phyloP scores from a whole-genome alignment of 768 basidiomycete species.

The Tulasnella sp. region DNA sequence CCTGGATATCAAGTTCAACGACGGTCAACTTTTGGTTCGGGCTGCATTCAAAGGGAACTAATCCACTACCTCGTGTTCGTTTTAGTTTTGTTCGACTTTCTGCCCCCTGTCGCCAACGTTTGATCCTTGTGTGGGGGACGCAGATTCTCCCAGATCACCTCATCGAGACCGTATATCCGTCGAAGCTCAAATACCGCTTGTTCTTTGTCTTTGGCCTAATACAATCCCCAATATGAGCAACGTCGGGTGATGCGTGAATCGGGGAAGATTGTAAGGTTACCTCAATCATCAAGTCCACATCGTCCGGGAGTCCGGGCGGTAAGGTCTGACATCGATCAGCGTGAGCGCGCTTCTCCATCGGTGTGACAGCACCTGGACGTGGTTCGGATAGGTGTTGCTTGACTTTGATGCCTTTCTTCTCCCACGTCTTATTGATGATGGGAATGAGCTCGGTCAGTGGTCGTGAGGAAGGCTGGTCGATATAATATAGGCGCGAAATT shows the following conservation, averaged over 20 bases:
- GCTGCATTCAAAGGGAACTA: neutral
- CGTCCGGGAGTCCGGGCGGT: conserved; percentile 52
- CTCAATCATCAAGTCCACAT: conserved; percentile 87
- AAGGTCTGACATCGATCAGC: conserved; percentile 67
- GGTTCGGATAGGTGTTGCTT: conserved; percentile 91
- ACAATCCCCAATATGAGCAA: neutral
- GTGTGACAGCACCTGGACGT: conserved; percentile 67
- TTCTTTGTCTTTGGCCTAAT: conserved; percentile 75
- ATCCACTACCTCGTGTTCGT: too few species aligned
- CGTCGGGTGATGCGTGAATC: neutral
- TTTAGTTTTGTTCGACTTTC: conserved; percentile 29
- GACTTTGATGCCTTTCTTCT: conserved; percentile 63
- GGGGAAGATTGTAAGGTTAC: conserved; percentile 15
- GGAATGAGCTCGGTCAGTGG: conserved; percentile 57
- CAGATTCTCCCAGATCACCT: conserved; percentile 43
- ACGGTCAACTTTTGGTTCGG: neutral
- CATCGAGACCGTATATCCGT: conserved; percentile 59
- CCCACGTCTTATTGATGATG: conserved; percentile 66
- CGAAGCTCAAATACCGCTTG: conserved; percentile 85
- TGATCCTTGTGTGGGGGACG: conserved; percentile 36
- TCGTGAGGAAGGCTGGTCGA: conserved; percentile 28
- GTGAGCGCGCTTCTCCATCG: conserved; percentile 84
- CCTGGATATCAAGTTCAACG: neutral
- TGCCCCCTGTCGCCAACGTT: conserved; percentile 36
- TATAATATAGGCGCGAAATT: neutral